Percentiles rank a stretch among this genome's conserved stretches.
Evolutionary conservation across 495 filamentous ascomycete genomes (phyloP).

Genomic region (Rostrohypoxylon terebratum): DNA sequence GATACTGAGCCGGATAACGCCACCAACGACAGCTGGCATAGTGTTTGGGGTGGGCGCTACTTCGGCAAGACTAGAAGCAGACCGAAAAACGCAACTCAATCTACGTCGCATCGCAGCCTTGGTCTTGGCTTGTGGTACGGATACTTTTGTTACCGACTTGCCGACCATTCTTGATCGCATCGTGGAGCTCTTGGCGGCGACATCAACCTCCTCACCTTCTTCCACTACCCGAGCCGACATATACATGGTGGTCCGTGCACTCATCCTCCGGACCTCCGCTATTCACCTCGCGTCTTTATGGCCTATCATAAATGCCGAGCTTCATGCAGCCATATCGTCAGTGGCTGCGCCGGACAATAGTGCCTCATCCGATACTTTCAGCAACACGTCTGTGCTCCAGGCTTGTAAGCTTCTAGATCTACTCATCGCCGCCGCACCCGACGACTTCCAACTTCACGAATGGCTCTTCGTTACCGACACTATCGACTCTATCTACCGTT

Average conservation of each 20-base stretch:
- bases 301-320: slow-evolving; percentile 88
- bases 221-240: slow-evolving; percentile 88
- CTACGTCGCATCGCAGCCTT: slow-evolving; percentile 84
- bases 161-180: slow-evolving; percentile 81
- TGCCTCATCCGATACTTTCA: slow-evolving; percentile 74
- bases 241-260: slow-evolving; percentile 86
- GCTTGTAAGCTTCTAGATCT: slow-evolving; percentile 92
- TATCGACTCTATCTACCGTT: slow-evolving; percentile 93
- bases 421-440: slow-evolving; percentile 84
- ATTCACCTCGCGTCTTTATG: slow-evolving; percentile 85
- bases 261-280: slow-evolving; percentile 79
- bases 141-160: slow-evolving; percentile 83
- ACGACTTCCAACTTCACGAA: slow-evolving; percentile 95
- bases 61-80: slow-evolving; percentile 92
- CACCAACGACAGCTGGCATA: slow-evolving; percentile 94
- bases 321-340: slow-evolving; percentile 84
- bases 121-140: slow-evolving; percentile 75
- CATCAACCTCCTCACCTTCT: slow-evolving; percentile 88
- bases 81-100: slow-evolving; percentile 91
- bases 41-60: slow-evolving; percentile 97
- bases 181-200: slow-evolving; percentile 87
- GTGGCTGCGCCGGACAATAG: slow-evolving; percentile 75
- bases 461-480: slow-evolving; percentile 98
- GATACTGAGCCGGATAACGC: slow-evolving; percentile 77
- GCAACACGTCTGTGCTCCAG: slow-evolving; percentile 79